Evolutionary conservation across 768 basidiomycete genomes (phyloP).

Genomic region (Tulasnella sp.): DNA sequence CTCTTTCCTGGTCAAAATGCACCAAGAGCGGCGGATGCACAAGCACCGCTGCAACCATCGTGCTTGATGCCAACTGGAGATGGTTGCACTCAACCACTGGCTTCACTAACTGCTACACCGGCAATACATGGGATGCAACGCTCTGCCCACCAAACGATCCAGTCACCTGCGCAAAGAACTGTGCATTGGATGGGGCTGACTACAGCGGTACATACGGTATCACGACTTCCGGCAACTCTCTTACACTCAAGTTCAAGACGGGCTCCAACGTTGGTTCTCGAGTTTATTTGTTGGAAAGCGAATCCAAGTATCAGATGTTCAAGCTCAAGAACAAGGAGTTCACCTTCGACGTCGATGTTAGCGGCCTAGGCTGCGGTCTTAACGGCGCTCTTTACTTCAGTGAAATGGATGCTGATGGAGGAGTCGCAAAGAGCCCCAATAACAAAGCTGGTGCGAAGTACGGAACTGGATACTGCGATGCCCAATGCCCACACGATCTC

Average conservation of each 20-base stretch:
- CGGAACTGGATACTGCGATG: slow-evolving; percentile 53
- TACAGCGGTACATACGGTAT: slow-evolving; percentile 17
- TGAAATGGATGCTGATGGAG: slow-evolving; percentile 49
- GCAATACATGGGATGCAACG: slow-evolving; percentile 41
- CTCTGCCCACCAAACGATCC: slow-evolving; percentile 35
- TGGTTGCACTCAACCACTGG: slow-evolving; percentile 28
- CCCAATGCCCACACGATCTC: slow-evolving; percentile 46
- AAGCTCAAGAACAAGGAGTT: slow-evolving; percentile 44
- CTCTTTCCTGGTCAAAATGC: slow-evolving; percentile 36
- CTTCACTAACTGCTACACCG: slow-evolving; percentile 37
- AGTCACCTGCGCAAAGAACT: slow-evolving; percentile 34
- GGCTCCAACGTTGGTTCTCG: slow-evolving; percentile 2
- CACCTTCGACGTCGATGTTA: slow-evolving; percentile 47
- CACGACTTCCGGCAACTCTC: slow-evolving; percentile 14
- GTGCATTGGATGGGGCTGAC: slow-evolving; percentile 27
- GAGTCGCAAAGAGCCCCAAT: slow-evolving; percentile 33
- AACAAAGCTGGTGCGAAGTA: slow-evolving; percentile 48
- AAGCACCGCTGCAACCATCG: not conserved
- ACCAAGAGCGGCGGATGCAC: slow-evolving; percentile 26
- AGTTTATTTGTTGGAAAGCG: slow-evolving; percentile 36
- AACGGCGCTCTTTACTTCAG: slow-evolving; percentile 51
- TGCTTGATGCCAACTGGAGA: slow-evolving; percentile 18
- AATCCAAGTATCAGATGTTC: slow-evolving; percentile 36
- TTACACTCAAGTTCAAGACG: slow-evolving; percentile 17
- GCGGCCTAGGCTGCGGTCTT: slow-evolving; percentile 43